phyloP scores from a whole-genome alignment of 768 basidiomycete species.

The Guyanaporus albipodus region DNA sequence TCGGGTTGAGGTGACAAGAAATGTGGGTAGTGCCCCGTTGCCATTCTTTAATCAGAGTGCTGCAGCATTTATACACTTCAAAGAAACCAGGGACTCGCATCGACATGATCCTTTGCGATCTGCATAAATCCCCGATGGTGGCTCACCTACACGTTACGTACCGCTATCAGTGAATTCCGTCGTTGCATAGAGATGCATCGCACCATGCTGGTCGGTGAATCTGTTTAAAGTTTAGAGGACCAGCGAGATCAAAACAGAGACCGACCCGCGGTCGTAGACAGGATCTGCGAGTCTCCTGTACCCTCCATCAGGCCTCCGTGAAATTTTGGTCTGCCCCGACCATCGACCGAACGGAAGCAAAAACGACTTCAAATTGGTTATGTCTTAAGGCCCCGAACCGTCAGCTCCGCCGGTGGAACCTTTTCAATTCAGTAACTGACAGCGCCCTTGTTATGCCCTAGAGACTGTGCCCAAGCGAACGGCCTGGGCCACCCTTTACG shows the following conservation, averaged over 20 bases:
- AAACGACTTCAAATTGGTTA: not conserved
- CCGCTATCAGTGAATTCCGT: not conserved
- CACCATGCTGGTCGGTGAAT: not conserved
- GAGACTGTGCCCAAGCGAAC: constrained; percentile 8
- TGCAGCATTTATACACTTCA: constrained; percentile 20
- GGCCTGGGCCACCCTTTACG: constrained; percentile 11
- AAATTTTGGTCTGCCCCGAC: not conserved
- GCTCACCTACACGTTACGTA: constrained; percentile 19
- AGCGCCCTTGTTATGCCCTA: constrained; percentile 5
- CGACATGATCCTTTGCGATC: constrained; percentile 4
- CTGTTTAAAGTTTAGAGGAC: not conserved
- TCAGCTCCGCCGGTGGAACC: not conserved
- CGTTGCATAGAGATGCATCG: not conserved
- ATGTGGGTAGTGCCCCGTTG: constrained; percentile 4
- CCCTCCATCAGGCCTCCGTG: not conserved
- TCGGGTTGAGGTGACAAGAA: constrained; percentile 2
- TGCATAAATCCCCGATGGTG: constrained; percentile 7
- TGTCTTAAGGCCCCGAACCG: not conserved
- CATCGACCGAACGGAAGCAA: constrained; percentile 11
- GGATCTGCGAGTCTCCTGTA: not conserved
- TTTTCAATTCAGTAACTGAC: not conserved
- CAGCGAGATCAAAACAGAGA: not conserved
- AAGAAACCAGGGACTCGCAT: constrained; percentile 23
- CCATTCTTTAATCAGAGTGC: not conserved
- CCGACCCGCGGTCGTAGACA: not conserved